These are phyloP conservation scores for Hypomyces perniciosus DNA, from an alignment of 2,329 filamentous ascomycete genomes.

Conservation along the genomic window DNA sequence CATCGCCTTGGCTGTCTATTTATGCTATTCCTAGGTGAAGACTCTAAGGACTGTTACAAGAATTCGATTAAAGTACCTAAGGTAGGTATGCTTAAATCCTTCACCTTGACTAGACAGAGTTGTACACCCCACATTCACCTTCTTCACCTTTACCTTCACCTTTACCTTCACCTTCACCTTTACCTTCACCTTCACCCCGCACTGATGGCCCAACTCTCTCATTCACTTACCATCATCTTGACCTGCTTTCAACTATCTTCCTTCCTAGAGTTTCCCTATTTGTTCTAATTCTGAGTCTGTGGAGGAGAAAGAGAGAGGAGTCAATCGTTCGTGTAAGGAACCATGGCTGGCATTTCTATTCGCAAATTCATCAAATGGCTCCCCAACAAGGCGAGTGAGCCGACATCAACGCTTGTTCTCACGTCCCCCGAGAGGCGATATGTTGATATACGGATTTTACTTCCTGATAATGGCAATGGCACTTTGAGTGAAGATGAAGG, in stretches of 20 bases:
- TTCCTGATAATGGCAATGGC: slow-evolving; percentile 17
- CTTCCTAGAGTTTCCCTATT: neutral
- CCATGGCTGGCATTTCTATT: slow-evolving; percentile 48
- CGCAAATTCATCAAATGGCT: slow-evolving; percentile 56
- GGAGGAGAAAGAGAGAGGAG: neutral
- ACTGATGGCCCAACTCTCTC: neutral
- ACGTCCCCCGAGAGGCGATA: slow-evolving; percentile 53
- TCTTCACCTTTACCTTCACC: neutral
- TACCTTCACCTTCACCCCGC: neutral
- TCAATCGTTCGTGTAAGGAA: neutral
- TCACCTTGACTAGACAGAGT: no score
- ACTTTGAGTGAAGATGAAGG: neutral
- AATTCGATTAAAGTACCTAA: no score
- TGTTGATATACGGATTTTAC: slow-evolving; percentile 54
- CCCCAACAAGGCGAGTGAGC: slow-evolving; percentile 46
- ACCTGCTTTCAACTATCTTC: no score
- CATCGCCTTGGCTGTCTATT: no score
- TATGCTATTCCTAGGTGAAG: no score
- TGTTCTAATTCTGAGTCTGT: neutral
- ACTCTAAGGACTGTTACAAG: no score
- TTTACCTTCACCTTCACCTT: neutral
- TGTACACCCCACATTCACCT: no score
- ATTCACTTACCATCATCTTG: no score
- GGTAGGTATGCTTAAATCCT: no score
- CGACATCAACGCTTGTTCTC: slow-evolving; percentile 59